Base-by-base conservation (phyloP, 2,329 filamentous ascomycete species). In the Colletotrichum spinosum region DNA sequence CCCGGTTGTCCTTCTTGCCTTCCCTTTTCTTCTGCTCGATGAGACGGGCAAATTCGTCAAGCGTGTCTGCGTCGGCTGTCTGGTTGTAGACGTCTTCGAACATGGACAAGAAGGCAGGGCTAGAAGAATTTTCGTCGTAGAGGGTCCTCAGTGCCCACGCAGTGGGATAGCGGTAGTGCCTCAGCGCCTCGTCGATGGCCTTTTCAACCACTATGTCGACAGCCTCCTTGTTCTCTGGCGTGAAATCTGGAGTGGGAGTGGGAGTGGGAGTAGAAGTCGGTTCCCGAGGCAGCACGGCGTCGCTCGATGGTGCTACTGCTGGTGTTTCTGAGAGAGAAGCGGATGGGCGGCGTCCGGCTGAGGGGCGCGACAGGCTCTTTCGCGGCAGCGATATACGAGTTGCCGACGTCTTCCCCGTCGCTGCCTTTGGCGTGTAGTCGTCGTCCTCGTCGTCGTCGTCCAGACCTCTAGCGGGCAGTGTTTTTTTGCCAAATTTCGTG, bases 141-240 rank as follows among this genome's bases (percentile, higher is more conserved):
- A 89, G 79, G 12, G 81, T 83, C 57, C 86, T 81, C 65, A 90
- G 78, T 46, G 88, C 87, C 79, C 83, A 90, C 2, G 88, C 88
- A 8, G 87, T 90, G 58, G 86, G 85, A 72, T 87, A 89, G 64
- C 86, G 84, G 67, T 81, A 80, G 71, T 85, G 81, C 65, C 80
- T 77, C 53, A 90, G 74, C 6, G 87, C 87, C 71, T 88, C 82
- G 9, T 87, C 82, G 37, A 89, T 85, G n/a, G 86, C 86, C 38
- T 76, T 72, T 72, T 88, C 84, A 44, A 90, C 79, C 35, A 88
- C 83, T 71, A 78, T 83, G 70, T 84, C 85, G 34, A 81, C 79
- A 39, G 81, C 73, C 44, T 83, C 81, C 67, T 79, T 81, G 67
- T 81, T 79, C 41, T 56, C 54, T 11, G 53, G 59, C 15, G 35